Evolutionary conservation across 352 stramenopile genomes (phyloP).

Genomic region (Synura sp.): DNA sequence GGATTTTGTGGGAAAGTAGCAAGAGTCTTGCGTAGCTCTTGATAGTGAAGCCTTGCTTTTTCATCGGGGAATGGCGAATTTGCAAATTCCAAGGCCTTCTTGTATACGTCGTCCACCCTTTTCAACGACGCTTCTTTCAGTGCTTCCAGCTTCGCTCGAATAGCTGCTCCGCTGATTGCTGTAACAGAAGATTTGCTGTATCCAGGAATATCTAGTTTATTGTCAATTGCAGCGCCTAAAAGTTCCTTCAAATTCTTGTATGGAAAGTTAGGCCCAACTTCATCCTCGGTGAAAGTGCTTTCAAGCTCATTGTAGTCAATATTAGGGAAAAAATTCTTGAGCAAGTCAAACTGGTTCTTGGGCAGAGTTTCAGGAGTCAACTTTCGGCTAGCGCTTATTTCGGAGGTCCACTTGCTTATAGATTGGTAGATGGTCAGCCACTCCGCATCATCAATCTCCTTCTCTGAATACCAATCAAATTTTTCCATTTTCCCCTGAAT

Average conservation of each 20-base stretch:
- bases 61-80: constrained; percentile 7
- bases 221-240: background rate
- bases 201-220: background rate
- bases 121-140: background rate
- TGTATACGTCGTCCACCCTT: background rate
- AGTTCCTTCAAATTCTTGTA: constrained; percentile 22
- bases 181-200: background rate
- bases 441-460: background rate
- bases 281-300: background rate
- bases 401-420: background rate
- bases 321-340: background rate
- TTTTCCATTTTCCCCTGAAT: constrained; percentile 25
- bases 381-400: background rate
- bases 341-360: background rate
- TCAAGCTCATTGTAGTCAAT: background rate
- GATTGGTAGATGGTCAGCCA: background rate
- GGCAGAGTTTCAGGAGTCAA: background rate
- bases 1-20: background rate
- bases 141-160: background rate
- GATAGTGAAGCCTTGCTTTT: background rate
- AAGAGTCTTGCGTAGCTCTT: background rate
- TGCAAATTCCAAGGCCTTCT: background rate
- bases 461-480: background rate
- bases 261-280: background rate
- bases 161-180: background rate